These are phyloP conservation scores for Chrysanthemum seticuspe DNA, from an alignment of 129 eudicot species.

Conservation along the genomic window DNA sequence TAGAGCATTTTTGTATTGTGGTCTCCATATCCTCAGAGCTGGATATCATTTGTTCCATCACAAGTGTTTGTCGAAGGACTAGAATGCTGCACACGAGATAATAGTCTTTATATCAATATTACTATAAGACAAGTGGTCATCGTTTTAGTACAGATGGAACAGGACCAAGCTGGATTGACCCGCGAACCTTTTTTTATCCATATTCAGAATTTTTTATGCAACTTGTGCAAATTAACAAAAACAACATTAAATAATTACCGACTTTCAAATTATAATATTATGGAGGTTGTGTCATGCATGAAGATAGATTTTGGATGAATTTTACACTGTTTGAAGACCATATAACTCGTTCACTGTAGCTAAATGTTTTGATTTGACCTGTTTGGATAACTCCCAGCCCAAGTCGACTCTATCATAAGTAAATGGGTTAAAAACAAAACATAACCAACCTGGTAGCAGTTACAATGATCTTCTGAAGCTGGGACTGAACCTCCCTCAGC, in stretches of 20 bases:
- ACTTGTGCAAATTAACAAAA: too few relatives aligned
- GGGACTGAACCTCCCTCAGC: conserved; percentile 71
- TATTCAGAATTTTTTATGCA: too few relatives aligned
- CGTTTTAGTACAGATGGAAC: too few relatives aligned
- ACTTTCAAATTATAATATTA: too few relatives aligned
- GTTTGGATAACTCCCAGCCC: too few relatives aligned
- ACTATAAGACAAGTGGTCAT: neutral
- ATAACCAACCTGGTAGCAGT: conserved; percentile 70
- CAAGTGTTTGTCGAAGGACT: conserved; percentile 73
- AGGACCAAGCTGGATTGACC: neutral
- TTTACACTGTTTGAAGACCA: too few relatives aligned
- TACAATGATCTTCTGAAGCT: conserved; percentile 83
- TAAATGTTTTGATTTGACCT: too few relatives aligned
- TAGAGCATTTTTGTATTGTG: conserved; percentile 41
- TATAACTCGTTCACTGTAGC: too few relatives aligned
- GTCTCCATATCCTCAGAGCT: conserved; percentile 58
- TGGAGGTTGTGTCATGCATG: too few relatives aligned
- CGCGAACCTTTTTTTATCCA: neutral
- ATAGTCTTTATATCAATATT: neutral
- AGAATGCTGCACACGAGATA: conserved; percentile 56
- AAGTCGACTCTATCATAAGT: neutral
- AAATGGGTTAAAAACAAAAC: conserved; percentile 6
- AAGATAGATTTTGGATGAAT: too few relatives aligned
- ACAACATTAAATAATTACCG: too few relatives aligned
- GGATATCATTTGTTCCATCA: conserved; percentile 52